These are phyloP conservation scores for Phytophthora macrochlamydospora DNA, from an alignment of 352 stramenopile species.

Conservation along the genomic window DNA sequence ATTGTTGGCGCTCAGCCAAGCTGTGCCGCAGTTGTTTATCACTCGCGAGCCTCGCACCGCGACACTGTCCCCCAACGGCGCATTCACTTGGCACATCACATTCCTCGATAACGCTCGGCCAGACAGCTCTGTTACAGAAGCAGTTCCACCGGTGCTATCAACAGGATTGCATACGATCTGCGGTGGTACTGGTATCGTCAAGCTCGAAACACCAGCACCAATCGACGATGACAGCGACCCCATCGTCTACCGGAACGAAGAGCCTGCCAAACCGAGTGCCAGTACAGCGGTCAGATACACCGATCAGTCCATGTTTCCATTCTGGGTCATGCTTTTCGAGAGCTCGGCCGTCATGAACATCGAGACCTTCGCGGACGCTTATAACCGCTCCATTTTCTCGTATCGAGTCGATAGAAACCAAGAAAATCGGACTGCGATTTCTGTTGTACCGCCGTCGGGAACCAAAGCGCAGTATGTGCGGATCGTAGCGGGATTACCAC, in stretches of 20 bases:
- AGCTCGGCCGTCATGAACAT: slow-evolving; percentile 53
- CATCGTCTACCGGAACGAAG: slow-evolving; percentile 37
- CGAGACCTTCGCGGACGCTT: slow-evolving; percentile 61
- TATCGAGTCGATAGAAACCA: slow-evolving; percentile 36
- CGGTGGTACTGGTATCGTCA: slow-evolving; percentile 35
- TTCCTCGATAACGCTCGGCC: slow-evolving; percentile 52
- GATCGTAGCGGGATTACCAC: slow-evolving; percentile 50
- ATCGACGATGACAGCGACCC: slow-evolving; percentile 57
- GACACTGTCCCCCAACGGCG: slow-evolving; percentile 38
- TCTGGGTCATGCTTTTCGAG: slow-evolving; percentile 84
- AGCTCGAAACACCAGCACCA: slow-evolving; percentile 33
- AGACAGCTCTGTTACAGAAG: not conserved
- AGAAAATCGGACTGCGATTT: slow-evolving; percentile 39
- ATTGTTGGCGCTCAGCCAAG: slow-evolving; percentile 33
- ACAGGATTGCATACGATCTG: slow-evolving; percentile 49
- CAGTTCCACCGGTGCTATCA: slow-evolving; percentile 22
- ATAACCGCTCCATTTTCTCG: slow-evolving; percentile 51
- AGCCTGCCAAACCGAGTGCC: slow-evolving; percentile 23
- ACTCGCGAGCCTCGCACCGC: slow-evolving; percentile 43
- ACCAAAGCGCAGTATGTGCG: slow-evolving; percentile 67
- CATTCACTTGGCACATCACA: slow-evolving; percentile 73
- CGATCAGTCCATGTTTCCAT: slow-evolving; percentile 68
- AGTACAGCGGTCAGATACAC: slow-evolving; percentile 12
- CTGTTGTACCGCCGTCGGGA: slow-evolving; percentile 47
- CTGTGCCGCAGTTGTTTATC: slow-evolving; percentile 49